These are phyloP conservation scores for Puccinia brachypodii DNA, from an alignment of 1,284 basidiomycete species.

Conservation along the genomic window DNA sequence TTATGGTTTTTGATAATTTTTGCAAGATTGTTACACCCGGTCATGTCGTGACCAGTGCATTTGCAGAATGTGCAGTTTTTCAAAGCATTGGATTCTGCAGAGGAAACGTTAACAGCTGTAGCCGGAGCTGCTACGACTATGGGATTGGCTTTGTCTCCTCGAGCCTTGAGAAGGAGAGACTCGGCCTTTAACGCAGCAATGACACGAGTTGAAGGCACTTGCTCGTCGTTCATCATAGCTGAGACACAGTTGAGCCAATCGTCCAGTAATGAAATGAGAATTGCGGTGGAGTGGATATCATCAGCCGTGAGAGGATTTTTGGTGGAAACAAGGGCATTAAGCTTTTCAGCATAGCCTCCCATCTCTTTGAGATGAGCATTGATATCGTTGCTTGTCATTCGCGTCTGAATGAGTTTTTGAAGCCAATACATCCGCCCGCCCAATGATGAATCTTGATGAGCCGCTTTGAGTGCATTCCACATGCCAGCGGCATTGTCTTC, in stretches of 20 bases:
- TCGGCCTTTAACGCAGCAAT: too few relatives aligned
- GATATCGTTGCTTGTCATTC: background rate
- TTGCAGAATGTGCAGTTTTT: background rate
- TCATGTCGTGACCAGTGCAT: background rate
- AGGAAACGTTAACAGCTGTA: background rate
- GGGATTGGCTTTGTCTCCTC: too few relatives aligned
- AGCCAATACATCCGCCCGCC: constrained; percentile 7
- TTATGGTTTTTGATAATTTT: background rate
- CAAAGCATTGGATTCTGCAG: background rate
- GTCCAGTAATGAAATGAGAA: too few relatives aligned
- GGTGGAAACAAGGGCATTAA: background rate
- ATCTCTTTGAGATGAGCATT: background rate
- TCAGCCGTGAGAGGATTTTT: too few relatives aligned
- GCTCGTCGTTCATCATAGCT: too few relatives aligned
- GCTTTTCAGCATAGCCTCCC: background rate
- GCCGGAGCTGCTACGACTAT: too few relatives aligned
- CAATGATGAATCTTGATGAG: constrained; percentile 5
- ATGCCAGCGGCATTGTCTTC: background rate
- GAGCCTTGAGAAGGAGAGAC: too few relatives aligned
- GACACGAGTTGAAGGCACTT: too few relatives aligned
- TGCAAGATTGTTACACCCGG: background rate
- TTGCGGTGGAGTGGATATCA: too few relatives aligned
- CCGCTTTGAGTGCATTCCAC: background rate
- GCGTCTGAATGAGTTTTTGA: background rate
- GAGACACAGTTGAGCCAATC: too few relatives aligned